Base-by-base conservation (phyloP, 2,329 filamentous ascomycete genomes). In the Fusarium pseudocircinatum region DNA sequence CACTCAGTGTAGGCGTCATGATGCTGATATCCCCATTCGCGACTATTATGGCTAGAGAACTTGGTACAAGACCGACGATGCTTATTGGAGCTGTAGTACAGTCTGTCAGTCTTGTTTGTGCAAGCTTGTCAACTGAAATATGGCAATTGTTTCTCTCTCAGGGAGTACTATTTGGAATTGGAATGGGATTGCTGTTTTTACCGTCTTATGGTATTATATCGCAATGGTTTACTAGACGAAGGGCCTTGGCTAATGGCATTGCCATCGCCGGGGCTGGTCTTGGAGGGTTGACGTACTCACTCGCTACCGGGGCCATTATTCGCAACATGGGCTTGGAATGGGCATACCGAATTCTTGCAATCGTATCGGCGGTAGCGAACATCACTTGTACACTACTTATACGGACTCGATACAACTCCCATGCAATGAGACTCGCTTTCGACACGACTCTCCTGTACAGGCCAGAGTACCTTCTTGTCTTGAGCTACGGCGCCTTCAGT, bases 91-190 rank as follows among this genome's bases (percentile, higher is more conserved):
- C 88, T 0, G 24, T 88, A 3, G 84, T 88, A 2, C 88, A 87
- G 0, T 81, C 85, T 12, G 82, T 82, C 0, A 86, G 85, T 11
- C 81, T 91, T 32, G 85, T 91, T 12, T 83, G 83, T 2, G 86
- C 90, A 0, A 87, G 84, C 8, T 88, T 90, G 57, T 84, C 88
- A 0, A 84, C 75, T 2, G 62, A 83, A 14, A 86, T 89, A 18
- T 91, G 89, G 89, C 89, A 91, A 15, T 81, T 92, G 0, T 90
- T 90, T 64, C 82, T 92, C 0, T 84, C 83, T 4, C 89, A 91
- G 69, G 90, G 90, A 1, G 77, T 90, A 1, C 86, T 87, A 61
- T 90, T 91, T 59, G 90, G 90, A 2, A 83, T 86, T 66, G 90
- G 90, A 1, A 88, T 91, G 83, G 90, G 90, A 0, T 87, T 91